Evolutionary conservation across 208 protist genomes (phyloP), one percentile per base, ranked within the genome.

Genomic region (Acanthamoeba polyphaga): DNA sequence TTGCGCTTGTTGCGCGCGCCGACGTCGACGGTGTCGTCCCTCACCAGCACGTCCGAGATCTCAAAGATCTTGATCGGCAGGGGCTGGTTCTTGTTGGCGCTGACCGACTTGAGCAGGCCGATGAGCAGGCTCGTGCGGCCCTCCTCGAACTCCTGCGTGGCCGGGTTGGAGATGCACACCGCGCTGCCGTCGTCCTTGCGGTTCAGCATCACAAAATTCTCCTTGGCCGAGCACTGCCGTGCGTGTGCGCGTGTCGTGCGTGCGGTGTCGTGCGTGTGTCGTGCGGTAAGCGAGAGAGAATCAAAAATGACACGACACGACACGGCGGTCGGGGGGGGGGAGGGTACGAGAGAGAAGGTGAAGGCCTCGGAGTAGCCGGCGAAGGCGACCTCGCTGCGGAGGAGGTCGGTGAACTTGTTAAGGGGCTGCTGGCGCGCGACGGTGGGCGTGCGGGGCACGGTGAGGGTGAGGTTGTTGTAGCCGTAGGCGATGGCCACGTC

Each of bases 401-500:
- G 92, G 62, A 99, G 93, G 94, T 99, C 98, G 9, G 96, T 95
- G 12, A 99, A 80, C 97, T 99, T 99, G 95, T 98, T 99, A 32
- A 99, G 46, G n/a, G 98, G 98, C 53, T 98, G 98, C 97, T 99
- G 98, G 74, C 95, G 97, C 53, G 99, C 99, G 49, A 97, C 90
- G 38, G 98, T 99, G 43, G 92, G 94, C 43, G 98, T 98, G 5
- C 89, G 90, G 82, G 98, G 98, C 82, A 98, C 96, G 29, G 96
- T 97, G 84, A 98, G 96, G 58, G 95, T 92, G 43, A 99, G 98
- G 95, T 99, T 99, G 95, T 99, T 98, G 97, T 98, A 99, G 62
- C 99, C 99, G 96, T 99, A 99, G 46, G 98, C 98, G 93, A 99
- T 99, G 15, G 98, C 99, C 49, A 99, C 98, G 97, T 99, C 99